Evolutionary conservation across 139 green algal species (phyloP).

Genomic region (Coelastrella sp.): DNA sequence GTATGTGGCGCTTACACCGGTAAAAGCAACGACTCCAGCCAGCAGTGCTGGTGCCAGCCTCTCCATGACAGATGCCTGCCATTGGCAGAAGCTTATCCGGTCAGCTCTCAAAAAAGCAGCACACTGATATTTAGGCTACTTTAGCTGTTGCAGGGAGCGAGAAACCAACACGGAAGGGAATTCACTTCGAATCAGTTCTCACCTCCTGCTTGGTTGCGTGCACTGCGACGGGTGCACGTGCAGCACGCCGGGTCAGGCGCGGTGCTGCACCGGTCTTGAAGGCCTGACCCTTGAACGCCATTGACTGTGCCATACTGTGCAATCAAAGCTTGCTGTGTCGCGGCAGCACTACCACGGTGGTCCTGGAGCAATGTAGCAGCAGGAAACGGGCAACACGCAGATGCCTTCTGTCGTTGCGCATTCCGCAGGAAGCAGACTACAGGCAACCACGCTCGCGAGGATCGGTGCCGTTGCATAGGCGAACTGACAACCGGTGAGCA

Average conservation of each 20-base stretch:
- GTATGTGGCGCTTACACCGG: constrained; percentile 16
- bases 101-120: neutral
- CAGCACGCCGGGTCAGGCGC: neutral
- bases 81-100: neutral
- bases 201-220: constrained; percentile 25
- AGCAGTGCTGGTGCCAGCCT: constrained; percentile 34
- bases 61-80: neutral
- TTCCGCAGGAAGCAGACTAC: too few relatives aligned
- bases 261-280: constrained; percentile 17
- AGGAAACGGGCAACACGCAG: neutral
- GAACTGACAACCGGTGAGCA: too few relatives aligned
- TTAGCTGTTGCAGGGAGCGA: neutral
- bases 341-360: neutral
- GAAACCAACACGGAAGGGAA: neutral
- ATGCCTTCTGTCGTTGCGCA: neutral
- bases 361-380: neutral
- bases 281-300: neutral
- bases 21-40: constrained; percentile 10
- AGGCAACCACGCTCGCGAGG: too few relatives aligned
- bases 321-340: neutral
- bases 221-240: constrained; percentile 26
- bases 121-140: neutral
- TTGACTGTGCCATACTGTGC: constrained; percentile 16
- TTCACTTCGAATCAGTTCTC: neutral
- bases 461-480: too few relatives aligned